Base-by-base conservation (phyloP, 176 grass and related monocot genomes). In the Oryza meridionalis region DNA sequence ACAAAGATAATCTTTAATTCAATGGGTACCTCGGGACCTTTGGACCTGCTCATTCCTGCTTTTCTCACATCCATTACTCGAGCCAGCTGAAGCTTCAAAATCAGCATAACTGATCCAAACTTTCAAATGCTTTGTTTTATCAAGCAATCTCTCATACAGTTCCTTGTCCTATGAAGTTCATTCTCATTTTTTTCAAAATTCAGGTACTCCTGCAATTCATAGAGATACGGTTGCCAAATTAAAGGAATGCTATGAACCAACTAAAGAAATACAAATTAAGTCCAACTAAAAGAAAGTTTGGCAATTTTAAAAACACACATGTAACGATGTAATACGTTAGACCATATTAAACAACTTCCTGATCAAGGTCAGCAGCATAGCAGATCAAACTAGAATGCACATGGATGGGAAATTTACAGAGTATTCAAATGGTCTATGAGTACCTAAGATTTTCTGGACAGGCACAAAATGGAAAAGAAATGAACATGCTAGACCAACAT, bases 101-200 rank as follows among this genome's bases (percentile, higher is more conserved):
- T 88, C 82, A 3, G 90, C 86, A 70, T 92, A 92, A 15, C 86
- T 92, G 11, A 92, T 47, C 86, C 90, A 92, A 10, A 88, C 90
- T 31, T 92, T 85, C 44, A 86, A 63, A 73, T 92, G 90, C 78
- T 77, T 81, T 5, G 90, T 86, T 75, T 80, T 65, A 72, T 92
- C 86, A 53, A 88, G 77, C 82, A 27, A 27, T 27, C 26, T 27
- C 26, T 27, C 26, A 82, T 92, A 92, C 14, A 27, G 26, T 27
- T 92, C 72, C 90, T 88, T 50, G 86, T 88, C 69, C 78, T 82
- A 65, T 81, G 72, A 44, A 73, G 77, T 77, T 92, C 72, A 47
- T 73, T 46, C 67, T 88, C 89, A 15, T 77, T 50, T 67, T 81
- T 91, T 61, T 91, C 89, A 59, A 88, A 91, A 40, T 91, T 74